Evolutionary conservation across 2,329 filamentous ascomycete species (phyloP).

Genomic region (Ophiocordyceps sinensis): DNA sequence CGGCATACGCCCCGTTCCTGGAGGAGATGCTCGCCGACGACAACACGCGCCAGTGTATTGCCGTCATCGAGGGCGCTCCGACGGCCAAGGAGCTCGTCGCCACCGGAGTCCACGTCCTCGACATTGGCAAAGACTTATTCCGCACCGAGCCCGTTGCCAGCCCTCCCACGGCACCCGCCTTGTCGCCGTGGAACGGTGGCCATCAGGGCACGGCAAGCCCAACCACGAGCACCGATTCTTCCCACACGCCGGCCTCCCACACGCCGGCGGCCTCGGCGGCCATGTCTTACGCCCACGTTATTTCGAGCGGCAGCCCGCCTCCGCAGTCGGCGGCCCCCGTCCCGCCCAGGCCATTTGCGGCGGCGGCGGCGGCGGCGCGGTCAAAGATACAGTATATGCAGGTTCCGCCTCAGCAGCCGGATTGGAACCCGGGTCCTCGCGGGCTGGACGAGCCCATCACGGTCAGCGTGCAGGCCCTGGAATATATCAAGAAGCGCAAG

Average conservation of each 20-base stretch:
- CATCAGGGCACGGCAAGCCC: constrained; percentile 4
- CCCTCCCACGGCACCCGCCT: constrained; percentile 6
- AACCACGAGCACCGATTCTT: constrained; percentile 4
- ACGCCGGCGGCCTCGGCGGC: constrained; percentile 1
- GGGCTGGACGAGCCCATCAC: constrained; percentile 39
- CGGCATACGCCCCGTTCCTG: constrained; percentile 44
- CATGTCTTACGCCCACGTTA: constrained; percentile 27
- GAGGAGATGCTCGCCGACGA: constrained; percentile 36
- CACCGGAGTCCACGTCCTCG: constrained; percentile 31
- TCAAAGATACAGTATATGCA: constrained; percentile 7
- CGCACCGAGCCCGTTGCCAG: constrained; percentile 36
- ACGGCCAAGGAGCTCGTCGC: constrained; percentile 32
- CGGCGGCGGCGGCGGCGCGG: constrained; percentile 1
- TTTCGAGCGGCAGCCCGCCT: constrained; percentile 25
- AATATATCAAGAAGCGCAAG: constrained; percentile 40
- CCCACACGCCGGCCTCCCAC: constrained; percentile 2
- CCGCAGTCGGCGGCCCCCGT: constrained; percentile 27
- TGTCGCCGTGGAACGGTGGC: neutral
- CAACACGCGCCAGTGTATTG: constrained; percentile 27
- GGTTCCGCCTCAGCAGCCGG: constrained; percentile 14
- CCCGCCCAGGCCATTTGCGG: constrained; percentile 10
- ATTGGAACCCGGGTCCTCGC: constrained; percentile 39
- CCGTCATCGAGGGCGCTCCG: constrained; percentile 38
- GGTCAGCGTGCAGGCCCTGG: constrained; percentile 30
- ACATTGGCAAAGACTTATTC: constrained; percentile 34